Percentiles rank a stretch among this genome's conserved stretches.
Evolutionary conservation across 78 protist genomes (phyloP).

Genomic region (Dictyostelium purpureum): DNA sequence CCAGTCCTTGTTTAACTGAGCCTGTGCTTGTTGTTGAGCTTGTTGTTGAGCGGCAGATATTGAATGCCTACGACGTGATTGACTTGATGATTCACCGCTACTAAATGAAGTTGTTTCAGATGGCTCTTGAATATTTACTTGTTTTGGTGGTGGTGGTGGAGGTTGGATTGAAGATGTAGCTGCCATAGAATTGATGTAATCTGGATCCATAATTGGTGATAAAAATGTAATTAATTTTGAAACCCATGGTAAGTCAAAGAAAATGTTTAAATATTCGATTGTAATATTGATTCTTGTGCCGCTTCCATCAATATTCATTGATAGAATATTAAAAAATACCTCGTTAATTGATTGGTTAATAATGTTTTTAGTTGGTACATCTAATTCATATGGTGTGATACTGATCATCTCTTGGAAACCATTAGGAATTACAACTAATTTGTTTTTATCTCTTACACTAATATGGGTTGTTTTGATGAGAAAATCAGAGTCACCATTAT

Average conservation of each 20-base stretch:
- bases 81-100: too few species aligned
- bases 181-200: not conserved
- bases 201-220: constrained; percentile 54
- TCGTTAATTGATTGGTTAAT: not conserved
- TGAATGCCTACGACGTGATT: too few species aligned
- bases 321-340: not conserved
- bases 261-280: constrained; percentile 3
- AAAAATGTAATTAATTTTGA: constrained; percentile 17
- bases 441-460: constrained; percentile 28
- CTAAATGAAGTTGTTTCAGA: too few species aligned
- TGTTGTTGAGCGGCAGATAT: not conserved
- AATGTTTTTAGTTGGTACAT: not conserved
- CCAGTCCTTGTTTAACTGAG: constrained; percentile 15
- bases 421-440: not conserved
- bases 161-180: not conserved
- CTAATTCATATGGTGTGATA: not conserved
- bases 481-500: constrained; percentile 34
- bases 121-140: too few species aligned
- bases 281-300: constrained; percentile 3
- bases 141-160: constrained; percentile 22
- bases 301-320: not conserved
- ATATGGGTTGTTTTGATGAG: not conserved
- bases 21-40: not conserved
- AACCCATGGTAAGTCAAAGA: constrained; percentile 52
- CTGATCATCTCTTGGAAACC: constrained; percentile 23